Conservation (phyloP, 345 rosid genomes). For the Xanthoceras sorbifolium region DNA sequence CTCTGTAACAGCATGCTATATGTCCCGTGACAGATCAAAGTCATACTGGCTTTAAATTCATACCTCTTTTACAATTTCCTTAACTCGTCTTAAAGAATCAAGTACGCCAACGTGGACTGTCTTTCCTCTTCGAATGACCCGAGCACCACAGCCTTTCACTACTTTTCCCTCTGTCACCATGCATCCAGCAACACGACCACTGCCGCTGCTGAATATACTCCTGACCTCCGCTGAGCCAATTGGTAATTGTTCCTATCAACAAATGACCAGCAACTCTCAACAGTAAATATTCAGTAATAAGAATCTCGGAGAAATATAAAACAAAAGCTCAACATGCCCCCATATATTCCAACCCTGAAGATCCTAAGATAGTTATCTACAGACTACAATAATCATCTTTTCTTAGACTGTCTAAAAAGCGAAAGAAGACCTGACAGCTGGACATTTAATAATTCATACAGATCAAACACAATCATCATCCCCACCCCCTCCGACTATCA, state of each 20-base stretch:
- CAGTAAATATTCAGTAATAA: slow-evolving; percentile 19
- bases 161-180: slow-evolving; percentile 91
- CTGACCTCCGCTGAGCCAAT: slow-evolving; percentile 91
- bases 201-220: slow-evolving; percentile 93
- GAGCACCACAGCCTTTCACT: slow-evolving; percentile 83
- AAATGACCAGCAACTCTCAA: slow-evolving; percentile 34
- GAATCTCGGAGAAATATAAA: neutral
- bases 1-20: neutral
- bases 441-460: neutral
- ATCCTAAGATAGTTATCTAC: neutral
- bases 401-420: neutral
- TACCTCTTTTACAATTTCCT: slow-evolving; percentile 96
- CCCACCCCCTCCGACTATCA: neutral
- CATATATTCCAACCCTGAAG: neutral
- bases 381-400: neutral
- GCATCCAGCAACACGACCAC: slow-evolving; percentile 99
- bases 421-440: neutral
- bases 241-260: slow-evolving; percentile 68
- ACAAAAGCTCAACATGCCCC: neutral
- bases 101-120: slow-evolving; percentile 66
- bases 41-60: neutral
- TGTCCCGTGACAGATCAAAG: neutral
- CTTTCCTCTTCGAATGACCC: slow-evolving; percentile 68
- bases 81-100: slow-evolving; percentile 87
- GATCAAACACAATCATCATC: neutral